phyloP scores from a whole-genome alignment of 1,284 basidiomycete species.

The Rhodotorula glutinis region DNA sequence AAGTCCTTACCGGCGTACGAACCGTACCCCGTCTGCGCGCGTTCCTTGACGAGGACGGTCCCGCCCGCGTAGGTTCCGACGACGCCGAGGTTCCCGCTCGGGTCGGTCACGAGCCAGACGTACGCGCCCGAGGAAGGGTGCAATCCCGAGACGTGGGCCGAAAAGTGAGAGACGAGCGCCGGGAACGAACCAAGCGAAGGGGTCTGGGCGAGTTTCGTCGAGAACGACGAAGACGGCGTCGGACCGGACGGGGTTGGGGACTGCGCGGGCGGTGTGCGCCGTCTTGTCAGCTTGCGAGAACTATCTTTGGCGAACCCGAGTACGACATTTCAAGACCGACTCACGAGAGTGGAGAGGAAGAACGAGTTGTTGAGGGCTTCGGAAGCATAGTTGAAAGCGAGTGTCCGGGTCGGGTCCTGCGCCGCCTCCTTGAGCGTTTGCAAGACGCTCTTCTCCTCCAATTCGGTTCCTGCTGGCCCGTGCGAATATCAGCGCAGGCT shows the following conservation, averaged over 20 bases:
- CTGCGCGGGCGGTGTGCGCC: slow-evolving; percentile 20
- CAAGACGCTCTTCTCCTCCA: slow-evolving; percentile 61
- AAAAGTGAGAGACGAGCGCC: slow-evolving; percentile 71
- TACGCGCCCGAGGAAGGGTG: slow-evolving; percentile 69
- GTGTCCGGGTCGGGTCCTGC: slow-evolving; percentile 58
- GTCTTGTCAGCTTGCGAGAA: too few species aligned
- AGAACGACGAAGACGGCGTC: slow-evolving; percentile 17
- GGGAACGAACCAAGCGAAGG: slow-evolving; percentile 59
- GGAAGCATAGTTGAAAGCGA: slow-evolving; percentile 88
- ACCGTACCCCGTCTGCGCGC: slow-evolving; percentile 44
- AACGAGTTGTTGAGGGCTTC: slow-evolving; percentile 93
- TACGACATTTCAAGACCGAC: slow-evolving; percentile 46
- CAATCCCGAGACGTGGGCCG: slow-evolving; percentile 71
- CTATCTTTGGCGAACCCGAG: background rate
- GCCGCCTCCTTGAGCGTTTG: slow-evolving; percentile 75
- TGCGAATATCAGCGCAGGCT: background rate
- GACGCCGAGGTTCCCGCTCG: slow-evolving; percentile 62
- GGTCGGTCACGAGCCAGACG: slow-evolving; percentile 80
- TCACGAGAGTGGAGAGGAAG: slow-evolving; percentile 80
- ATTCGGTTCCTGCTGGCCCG: slow-evolving; percentile 55
- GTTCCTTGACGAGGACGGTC: slow-evolving; percentile 68
- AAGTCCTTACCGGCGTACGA: slow-evolving; percentile 16
- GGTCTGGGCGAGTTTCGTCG: slow-evolving; percentile 13
- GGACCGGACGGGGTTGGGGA: slow-evolving; percentile 17
- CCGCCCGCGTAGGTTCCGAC: slow-evolving; percentile 85